Percentiles rank a stretch among this genome's conserved stretches.
Conservation (phyloP, 202 grass and related monocot species). For the Musa balbisiana region DNA sequence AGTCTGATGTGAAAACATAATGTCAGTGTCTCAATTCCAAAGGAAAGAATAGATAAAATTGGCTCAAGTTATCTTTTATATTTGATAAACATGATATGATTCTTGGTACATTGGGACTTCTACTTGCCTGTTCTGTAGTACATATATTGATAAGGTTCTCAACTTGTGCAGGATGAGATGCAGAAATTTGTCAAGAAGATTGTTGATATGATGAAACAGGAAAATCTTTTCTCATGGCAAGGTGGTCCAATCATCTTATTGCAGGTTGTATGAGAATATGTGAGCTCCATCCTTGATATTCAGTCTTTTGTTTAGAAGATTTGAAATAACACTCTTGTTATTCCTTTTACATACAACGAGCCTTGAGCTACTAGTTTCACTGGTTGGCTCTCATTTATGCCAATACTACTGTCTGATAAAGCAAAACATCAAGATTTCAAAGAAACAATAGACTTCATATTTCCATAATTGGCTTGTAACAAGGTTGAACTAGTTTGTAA, state of each 20-base stretch:
- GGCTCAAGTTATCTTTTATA: background rate
- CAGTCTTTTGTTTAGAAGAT: background rate
- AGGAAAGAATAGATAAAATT: background rate
- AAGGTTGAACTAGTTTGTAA: too few relatives aligned
- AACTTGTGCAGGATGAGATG: conserved; percentile 66
- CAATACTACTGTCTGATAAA: background rate
- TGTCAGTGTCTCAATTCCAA: background rate
- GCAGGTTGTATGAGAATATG: conserved; percentile 41
- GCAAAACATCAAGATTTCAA: background rate
- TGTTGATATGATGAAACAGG: conserved; percentile 67
- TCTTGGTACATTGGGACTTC: background rate
- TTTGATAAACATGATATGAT: background rate
- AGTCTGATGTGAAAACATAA: background rate
- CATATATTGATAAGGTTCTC: background rate
- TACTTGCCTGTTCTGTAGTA: background rate
- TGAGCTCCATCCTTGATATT: background rate
- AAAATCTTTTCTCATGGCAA: conserved; percentile 97
- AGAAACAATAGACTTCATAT: background rate
- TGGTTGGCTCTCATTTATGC: background rate
- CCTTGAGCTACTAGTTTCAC: background rate
- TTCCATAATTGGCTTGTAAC: too few relatives aligned
- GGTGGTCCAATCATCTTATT: conserved; percentile 91
- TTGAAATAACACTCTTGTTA: background rate
- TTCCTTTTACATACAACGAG: background rate
- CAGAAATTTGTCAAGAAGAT: conserved; percentile 89